Conservation (phyloP, 495 filamentous ascomycete species). For the Neurospora cerealis region DNA sequence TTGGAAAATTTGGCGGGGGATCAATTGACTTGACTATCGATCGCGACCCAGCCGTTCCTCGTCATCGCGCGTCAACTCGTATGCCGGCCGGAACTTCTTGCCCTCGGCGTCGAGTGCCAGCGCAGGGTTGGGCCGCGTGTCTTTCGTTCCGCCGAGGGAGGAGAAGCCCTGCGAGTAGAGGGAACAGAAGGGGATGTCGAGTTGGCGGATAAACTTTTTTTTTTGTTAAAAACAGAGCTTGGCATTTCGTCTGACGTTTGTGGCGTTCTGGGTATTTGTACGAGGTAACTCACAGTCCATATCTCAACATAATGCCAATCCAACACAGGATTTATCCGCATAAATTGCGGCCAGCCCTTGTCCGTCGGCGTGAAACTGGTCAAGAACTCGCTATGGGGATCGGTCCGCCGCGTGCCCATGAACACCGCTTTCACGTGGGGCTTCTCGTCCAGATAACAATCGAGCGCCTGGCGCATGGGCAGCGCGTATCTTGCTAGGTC, state of each 20-base stretch:
- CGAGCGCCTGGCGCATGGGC: slow-evolving; percentile 70
- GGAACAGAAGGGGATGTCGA: slow-evolving; percentile 69
- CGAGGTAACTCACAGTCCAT: slow-evolving; percentile 67
- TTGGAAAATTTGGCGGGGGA: too few species aligned
- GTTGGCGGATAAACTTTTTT: slow-evolving; percentile 67
- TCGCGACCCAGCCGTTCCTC: slow-evolving; percentile 81
- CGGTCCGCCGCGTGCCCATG: slow-evolving; percentile 83
- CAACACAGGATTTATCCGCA: slow-evolving; percentile 88
- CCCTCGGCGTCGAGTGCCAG: slow-evolving; percentile 38
- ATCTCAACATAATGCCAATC: slow-evolving; percentile 97
- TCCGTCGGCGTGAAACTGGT: slow-evolving; percentile 80
- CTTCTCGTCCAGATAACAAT: slow-evolving; percentile 57
- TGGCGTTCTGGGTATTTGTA: neutral
- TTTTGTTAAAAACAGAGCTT: too few species aligned
- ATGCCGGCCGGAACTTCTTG: slow-evolving; percentile 64
- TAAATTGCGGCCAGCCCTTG: slow-evolving; percentile 81
- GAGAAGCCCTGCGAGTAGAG: slow-evolving; percentile 65
- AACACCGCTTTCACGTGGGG: slow-evolving; percentile 70
- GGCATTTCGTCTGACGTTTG: neutral
- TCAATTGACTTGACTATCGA: slow-evolving; percentile 4
- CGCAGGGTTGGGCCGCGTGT: slow-evolving; percentile 83
- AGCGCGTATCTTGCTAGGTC: slow-evolving; percentile 67
- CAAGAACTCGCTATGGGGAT: slow-evolving; percentile 75
- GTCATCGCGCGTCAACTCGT: slow-evolving; percentile 72
- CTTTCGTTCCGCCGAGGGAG: slow-evolving; percentile 74